Evolutionary conservation across 306 rosid genomes (phyloP).

Genomic region (Begonia masoniana): DNA sequence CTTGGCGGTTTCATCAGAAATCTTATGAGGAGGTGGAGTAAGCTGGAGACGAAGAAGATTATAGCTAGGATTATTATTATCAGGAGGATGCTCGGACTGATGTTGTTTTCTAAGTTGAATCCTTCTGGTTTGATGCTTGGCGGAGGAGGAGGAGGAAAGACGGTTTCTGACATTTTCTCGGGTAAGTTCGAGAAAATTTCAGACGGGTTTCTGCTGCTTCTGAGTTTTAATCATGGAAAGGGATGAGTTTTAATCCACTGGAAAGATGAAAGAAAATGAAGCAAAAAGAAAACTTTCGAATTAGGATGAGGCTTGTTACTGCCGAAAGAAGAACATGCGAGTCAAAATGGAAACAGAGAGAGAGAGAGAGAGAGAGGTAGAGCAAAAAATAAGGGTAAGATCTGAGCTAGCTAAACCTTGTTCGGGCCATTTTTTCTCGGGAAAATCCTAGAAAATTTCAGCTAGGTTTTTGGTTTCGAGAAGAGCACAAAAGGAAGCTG

Average conservation of each 20-base stretch:
- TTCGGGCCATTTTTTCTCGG: too few relatives aligned
- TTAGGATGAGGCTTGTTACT: too few relatives aligned
- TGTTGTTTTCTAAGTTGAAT: conserved; percentile 38
- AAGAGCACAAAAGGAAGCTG: background rate
- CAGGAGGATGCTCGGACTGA: conserved; percentile 66
- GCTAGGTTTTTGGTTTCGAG: too few relatives aligned
- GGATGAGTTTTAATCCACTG: background rate
- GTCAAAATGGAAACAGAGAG: background rate
- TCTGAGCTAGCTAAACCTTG: too few relatives aligned
- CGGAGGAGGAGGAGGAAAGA: conserved; percentile 25
- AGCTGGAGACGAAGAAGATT: conserved; percentile 81
- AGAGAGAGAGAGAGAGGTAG: background rate
- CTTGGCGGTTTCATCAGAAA: conserved; percentile 46
- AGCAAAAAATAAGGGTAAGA: background rate
- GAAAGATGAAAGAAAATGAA: too few relatives aligned
- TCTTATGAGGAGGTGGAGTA: conserved; percentile 84
- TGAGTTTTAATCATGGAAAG: background rate
- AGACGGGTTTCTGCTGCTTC: background rate
- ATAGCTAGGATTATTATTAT: conserved; percentile 67
- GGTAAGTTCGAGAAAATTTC: conserved; percentile 1
- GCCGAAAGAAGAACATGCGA: background rate
- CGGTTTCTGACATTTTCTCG: conserved; percentile 9
- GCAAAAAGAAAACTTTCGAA: too few relatives aligned
- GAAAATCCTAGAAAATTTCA: too few relatives aligned
- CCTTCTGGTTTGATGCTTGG: conserved; percentile 21